These are phyloP conservation scores for Iris macrosiphon DNA, from an alignment of 106 monocot species.

Conservation along the genomic window DNA sequence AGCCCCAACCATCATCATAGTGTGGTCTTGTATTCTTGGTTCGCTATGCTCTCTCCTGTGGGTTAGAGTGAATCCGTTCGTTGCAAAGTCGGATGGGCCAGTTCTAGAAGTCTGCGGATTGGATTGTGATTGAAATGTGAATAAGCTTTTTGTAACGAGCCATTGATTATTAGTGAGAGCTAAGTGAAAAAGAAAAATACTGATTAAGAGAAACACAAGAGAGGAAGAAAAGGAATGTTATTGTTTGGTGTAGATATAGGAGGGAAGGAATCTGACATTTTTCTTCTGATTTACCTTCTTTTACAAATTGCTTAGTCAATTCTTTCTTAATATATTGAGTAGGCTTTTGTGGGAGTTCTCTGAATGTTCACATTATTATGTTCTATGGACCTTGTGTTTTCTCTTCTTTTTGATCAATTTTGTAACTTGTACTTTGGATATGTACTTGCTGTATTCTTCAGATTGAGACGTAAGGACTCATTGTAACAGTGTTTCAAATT, in stretches of 20 bases:
- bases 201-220: too few species aligned
- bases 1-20: conserved; percentile 41
- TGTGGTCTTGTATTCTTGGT: conserved; percentile 41
- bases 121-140: conserved; percentile 27
- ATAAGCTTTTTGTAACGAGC: background rate
- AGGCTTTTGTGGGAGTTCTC: too few species aligned
- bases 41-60: conserved; percentile 39
- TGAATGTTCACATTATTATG: too few species aligned
- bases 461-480: too few species aligned
- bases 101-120: conserved; percentile 42
- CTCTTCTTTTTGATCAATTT: too few species aligned
- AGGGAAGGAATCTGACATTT: background rate
- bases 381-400: too few species aligned
- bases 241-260: background rate
- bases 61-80: conserved; percentile 40
- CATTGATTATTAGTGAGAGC: background rate
- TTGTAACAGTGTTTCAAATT: too few species aligned
- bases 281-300: background rate
- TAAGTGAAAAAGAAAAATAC: background rate
- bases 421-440: too few species aligned
- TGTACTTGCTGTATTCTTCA: too few species aligned
- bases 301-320: background rate
- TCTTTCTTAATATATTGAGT: too few species aligned
- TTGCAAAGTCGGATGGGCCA: conserved; percentile 30
- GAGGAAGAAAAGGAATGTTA: background rate